These are phyloP conservation scores for Rhodamnia argentea DNA, from an alignment of 345 rosid genomes.

Conservation along the genomic window DNA sequence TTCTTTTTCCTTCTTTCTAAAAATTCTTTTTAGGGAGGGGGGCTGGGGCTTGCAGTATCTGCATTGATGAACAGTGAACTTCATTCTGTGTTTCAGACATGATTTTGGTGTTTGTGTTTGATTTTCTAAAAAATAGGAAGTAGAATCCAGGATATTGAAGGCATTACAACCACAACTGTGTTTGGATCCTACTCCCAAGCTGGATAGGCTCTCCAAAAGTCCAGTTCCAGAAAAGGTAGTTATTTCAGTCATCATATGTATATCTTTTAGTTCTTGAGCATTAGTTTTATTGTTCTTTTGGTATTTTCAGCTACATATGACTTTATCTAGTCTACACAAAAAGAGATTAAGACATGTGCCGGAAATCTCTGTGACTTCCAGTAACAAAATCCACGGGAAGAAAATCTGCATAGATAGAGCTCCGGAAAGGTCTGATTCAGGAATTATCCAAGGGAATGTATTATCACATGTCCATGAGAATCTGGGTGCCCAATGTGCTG, in stretches of 20 bases:
- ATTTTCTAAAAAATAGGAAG: constrained; percentile 44
- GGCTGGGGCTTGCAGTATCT: background rate
- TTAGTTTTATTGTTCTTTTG: background rate
- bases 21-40: background rate
- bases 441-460: constrained; percentile 38
- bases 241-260: background rate
- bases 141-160: constrained; percentile 85
- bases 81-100: background rate
- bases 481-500: constrained; percentile 43
- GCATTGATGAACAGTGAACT: background rate
- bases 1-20: background rate
- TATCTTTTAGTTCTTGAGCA: background rate
- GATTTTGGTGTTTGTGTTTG: background rate
- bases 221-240: constrained; percentile 54
- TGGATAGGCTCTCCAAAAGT: constrained; percentile 61
- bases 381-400: constrained; percentile 62
- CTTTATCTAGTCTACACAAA: constrained; percentile 44
- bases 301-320: constrained; percentile 59
- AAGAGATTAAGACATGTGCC: constrained; percentile 67
- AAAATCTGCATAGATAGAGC: constrained; percentile 63
- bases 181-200: constrained; percentile 84
- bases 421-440: constrained; percentile 55
- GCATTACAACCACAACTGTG: constrained; percentile 87
- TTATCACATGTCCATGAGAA: constrained; percentile 52
- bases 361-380: constrained; percentile 51